Conservation (phyloP, 768 basidiomycete genomes). For the Cubamyces sp. region DNA sequence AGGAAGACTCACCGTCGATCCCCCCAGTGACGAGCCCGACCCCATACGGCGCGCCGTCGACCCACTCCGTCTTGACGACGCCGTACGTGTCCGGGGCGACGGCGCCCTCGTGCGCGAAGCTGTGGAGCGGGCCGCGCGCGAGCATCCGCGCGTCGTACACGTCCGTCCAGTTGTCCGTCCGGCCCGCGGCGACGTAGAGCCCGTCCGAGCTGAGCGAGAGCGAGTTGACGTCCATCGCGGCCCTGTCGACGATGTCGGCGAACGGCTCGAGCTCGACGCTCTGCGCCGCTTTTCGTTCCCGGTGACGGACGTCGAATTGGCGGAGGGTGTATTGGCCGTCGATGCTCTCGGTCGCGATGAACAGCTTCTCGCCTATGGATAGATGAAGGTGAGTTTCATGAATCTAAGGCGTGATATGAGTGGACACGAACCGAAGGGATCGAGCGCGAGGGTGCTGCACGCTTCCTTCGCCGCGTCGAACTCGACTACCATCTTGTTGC, state of each 20-base stretch:
- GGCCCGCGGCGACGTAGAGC: constrained; percentile 60
- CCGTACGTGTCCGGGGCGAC: constrained; percentile 42
- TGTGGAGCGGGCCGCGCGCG: constrained; percentile 47
- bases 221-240: constrained; percentile 47
- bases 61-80: constrained; percentile 57
- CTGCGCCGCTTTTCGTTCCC: constrained; percentile 9
- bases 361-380: constrained; percentile 12
- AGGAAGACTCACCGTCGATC: constrained; percentile 55
- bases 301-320: constrained; percentile 18
- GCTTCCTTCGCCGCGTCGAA: constrained; percentile 20
- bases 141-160: constrained; percentile 67
- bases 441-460: constrained; percentile 16
- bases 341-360: constrained; percentile 16
- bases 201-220: constrained; percentile 63
- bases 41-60: constrained; percentile 43
- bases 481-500: not conserved
- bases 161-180: constrained; percentile 60
- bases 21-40: constrained; percentile 65
- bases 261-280: constrained; percentile 21
- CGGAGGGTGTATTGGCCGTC: constrained; percentile 5
- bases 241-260: constrained; percentile 21
- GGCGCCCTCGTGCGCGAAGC: constrained; percentile 50
- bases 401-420: not conserved
- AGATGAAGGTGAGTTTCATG: not conserved
- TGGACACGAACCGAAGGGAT: constrained; percentile 7